Conservation (phyloP, 2,329 filamentous ascomycete genomes). For the Chaetomium sp. region DNA sequence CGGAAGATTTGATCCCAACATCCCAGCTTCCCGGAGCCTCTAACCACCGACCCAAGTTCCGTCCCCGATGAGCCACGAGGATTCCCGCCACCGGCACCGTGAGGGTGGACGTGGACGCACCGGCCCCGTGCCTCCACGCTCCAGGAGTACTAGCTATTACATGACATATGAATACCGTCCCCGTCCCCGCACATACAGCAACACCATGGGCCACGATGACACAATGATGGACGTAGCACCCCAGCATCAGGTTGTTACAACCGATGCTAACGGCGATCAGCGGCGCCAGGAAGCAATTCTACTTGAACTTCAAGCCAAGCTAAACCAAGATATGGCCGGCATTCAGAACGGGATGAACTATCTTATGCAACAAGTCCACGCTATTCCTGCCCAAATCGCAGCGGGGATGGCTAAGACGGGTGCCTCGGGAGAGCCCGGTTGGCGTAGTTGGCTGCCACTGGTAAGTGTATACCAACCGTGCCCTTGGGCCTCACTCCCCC, state of each 20-base stretch:
- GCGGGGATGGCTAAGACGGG: background rate
- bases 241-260: background rate
- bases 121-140: background rate
- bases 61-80: background rate
- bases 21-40: background rate
- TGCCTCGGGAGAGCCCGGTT: background rate
- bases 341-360: slow-evolving; percentile 4
- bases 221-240: background rate
- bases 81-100: background rate
- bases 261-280: background rate
- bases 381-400: background rate
- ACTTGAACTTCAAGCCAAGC: background rate
- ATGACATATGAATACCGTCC: background rate
- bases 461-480: background rate
- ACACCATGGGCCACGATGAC: slow-evolving; percentile 3
- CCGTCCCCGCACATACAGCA: background rate
- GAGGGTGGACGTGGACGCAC: slow-evolving; percentile 1
- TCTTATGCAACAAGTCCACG: background rate
- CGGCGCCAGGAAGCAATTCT: background rate
- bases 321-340: slow-evolving; percentile 6
- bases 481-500: background rate
- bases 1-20: background rate
- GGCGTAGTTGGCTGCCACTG: background rate
- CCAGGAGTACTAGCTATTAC: background rate
- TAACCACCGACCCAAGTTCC: background rate